These are phyloP conservation scores for Ligustrum vulgare DNA, from an alignment of 257 asterid genomes.

Conservation along the genomic window DNA sequence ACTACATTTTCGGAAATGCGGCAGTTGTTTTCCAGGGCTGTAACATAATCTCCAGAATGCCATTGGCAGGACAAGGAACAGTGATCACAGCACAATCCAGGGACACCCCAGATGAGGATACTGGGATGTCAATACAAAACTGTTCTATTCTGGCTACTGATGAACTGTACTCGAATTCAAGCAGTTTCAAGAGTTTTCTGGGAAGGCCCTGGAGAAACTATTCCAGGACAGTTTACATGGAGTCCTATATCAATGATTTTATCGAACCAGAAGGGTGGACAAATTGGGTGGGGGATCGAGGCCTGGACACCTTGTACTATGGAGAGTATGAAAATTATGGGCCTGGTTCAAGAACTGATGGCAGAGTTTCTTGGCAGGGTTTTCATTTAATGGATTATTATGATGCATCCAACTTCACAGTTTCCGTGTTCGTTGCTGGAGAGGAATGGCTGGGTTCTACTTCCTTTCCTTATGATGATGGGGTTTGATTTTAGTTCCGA, in stretches of 20 bases:
- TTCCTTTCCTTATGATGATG: constrained; percentile 74
- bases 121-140: constrained; percentile 78
- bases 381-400: constrained; percentile 62
- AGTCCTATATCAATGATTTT: constrained; percentile 62
- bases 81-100: constrained; percentile 80
- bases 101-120: constrained; percentile 44
- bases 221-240: constrained; percentile 60
- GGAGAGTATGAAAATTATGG: constrained; percentile 82
- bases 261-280: constrained; percentile 66
- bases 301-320: constrained; percentile 62
- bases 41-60: constrained; percentile 65
- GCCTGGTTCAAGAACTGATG: constrained; percentile 57
- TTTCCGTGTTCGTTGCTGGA: constrained; percentile 65
- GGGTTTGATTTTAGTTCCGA: constrained; percentile 37
- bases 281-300: constrained; percentile 57
- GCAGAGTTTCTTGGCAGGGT: constrained; percentile 67
- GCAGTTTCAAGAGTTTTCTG: constrained; percentile 49
- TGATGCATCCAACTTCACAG: constrained; percentile 62
- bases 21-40: constrained; percentile 78
- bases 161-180: constrained; percentile 43
- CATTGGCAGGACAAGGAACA: constrained; percentile 62
- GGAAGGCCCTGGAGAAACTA: constrained; percentile 89
- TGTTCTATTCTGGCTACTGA: constrained; percentile 65
- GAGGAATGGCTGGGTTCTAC: constrained; percentile 87
- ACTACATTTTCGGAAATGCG: constrained; percentile 89